These are phyloP conservation scores for Phytophthora chlamydospora DNA, from an alignment of 352 stramenopile species.

Conservation along the genomic window DNA sequence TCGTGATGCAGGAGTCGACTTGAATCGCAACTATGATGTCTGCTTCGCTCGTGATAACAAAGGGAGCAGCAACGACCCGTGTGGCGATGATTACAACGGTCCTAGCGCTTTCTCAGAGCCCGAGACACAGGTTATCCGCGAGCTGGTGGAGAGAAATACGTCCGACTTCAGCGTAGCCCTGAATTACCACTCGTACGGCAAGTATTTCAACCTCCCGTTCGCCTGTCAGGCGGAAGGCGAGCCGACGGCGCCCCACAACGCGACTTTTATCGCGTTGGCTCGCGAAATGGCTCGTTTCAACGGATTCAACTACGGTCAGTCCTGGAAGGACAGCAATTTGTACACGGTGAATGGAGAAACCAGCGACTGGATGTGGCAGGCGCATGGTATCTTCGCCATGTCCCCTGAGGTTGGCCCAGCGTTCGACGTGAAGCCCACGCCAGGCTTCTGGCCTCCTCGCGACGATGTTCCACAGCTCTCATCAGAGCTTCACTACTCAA, in stretches of 20 bases:
- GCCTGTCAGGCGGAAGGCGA: conserved; percentile 71
- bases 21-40: conserved; percentile 88
- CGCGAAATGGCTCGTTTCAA: conserved; percentile 80
- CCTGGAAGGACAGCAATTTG: conserved; percentile 85
- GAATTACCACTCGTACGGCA: conserved; percentile 89
- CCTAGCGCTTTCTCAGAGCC: conserved; percentile 78
- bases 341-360: conserved; percentile 90
- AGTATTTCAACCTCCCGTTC: conserved; percentile 86
- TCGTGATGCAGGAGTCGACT: conserved; percentile 65
- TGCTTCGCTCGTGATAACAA: conserved; percentile 70
- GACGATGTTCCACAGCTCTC: conserved; percentile 64
- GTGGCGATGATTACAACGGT: conserved; percentile 79
- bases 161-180: conserved; percentile 68
- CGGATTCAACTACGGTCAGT: conserved; percentile 74
- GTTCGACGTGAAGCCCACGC: conserved; percentile 44
- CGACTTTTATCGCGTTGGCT: conserved; percentile 59
- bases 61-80: conserved; percentile 70
- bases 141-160: conserved; percentile 56
- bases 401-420: conserved; percentile 80
- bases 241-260: conserved; percentile 36
- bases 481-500: conserved; percentile 77
- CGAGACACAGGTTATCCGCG: conserved; percentile 76
- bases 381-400: conserved; percentile 84
- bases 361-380: conserved; percentile 88
- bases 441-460: conserved; percentile 73